These are phyloP conservation scores for Claviceps monticola DNA, from an alignment of 2,329 filamentous ascomycete species.

Conservation along the genomic window DNA sequence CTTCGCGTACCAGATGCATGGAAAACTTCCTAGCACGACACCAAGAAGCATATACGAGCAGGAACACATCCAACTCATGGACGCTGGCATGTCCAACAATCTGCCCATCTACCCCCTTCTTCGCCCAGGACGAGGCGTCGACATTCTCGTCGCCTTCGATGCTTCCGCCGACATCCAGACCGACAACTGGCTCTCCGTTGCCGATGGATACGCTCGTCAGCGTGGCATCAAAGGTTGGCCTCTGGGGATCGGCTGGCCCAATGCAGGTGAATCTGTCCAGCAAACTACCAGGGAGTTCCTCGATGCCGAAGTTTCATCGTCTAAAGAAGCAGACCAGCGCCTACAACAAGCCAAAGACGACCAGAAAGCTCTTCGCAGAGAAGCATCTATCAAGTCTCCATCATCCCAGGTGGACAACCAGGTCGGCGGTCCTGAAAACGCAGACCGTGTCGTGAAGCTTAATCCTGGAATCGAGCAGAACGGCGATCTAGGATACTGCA, in stretches of 20 bases:
- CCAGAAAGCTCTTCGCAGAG: slow-evolving; percentile 20
- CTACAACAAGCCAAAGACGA: slow-evolving; percentile 44
- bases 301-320: slow-evolving; percentile 44
- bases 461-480: slow-evolving; percentile 29
- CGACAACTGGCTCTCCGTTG: slow-evolving; percentile 92
- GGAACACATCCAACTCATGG: slow-evolving; percentile 74
- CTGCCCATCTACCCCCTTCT: slow-evolving; percentile 90
- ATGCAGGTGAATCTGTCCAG: slow-evolving; percentile 39
- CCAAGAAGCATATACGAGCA: slow-evolving; percentile 60
- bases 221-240: slow-evolving; percentile 91
- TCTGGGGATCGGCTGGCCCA: slow-evolving; percentile 86
- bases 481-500: slow-evolving; percentile 75
- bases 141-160: slow-evolving; percentile 86
- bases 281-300: slow-evolving; percentile 53
- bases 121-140: slow-evolving; percentile 74
- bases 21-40: slow-evolving; percentile 58
- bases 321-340: slow-evolving; percentile 48
- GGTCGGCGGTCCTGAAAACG: not conserved
- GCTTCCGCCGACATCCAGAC: slow-evolving; percentile 84
- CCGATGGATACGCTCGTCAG: slow-evolving; percentile 83
- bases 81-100: slow-evolving; percentile 98
- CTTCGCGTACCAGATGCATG: slow-evolving; percentile 70
- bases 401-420: not conserved
- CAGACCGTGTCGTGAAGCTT: slow-evolving; percentile 22
- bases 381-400: slow-evolving; percentile 10